phyloP scores from a whole-genome alignment of 2,329 filamentous ascomycete species.

The Neofusicoccum kwambonambiense region DNA sequence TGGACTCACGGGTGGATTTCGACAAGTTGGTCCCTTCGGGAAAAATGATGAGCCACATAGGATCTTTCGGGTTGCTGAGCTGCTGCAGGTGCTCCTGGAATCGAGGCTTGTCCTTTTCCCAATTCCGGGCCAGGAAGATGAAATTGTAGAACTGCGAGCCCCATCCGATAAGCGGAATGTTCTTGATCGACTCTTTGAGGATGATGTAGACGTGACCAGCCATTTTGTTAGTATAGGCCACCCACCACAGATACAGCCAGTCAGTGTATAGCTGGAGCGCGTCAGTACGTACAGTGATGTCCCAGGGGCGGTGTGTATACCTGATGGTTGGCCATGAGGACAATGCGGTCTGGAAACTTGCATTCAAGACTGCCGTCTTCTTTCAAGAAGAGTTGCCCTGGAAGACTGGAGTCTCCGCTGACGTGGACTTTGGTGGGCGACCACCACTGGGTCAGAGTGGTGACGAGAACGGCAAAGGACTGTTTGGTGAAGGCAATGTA shows the following conservation, averaged over 20 bases:
- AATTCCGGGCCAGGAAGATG: constrained; percentile 89
- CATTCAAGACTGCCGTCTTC: constrained; percentile 73
- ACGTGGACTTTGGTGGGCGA: constrained; percentile 79
- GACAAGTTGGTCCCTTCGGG: constrained; percentile 85
- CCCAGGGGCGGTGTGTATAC: constrained; percentile 14
- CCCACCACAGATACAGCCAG: constrained; percentile 93
- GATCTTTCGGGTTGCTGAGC: constrained; percentile 67
- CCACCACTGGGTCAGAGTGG: constrained; percentile 82
- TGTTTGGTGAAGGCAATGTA: constrained; percentile 88
- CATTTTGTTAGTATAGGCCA: constrained; percentile 80
- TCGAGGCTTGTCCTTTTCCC: constrained; percentile 75
- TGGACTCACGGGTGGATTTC: constrained; percentile 66
- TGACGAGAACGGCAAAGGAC: constrained; percentile 75
- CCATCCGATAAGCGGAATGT: constrained; percentile 74
- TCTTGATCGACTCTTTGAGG: constrained; percentile 81
- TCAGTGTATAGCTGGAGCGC: constrained; percentile 72
- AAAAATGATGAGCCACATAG: constrained; percentile 89
- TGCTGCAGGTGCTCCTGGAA: constrained; percentile 71
- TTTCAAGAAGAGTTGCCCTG: constrained; percentile 69
- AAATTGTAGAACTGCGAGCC: constrained; percentile 86
- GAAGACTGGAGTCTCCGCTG: constrained; percentile 78
- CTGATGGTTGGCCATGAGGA: constrained; percentile 86
- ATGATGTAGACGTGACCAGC: constrained; percentile 89
- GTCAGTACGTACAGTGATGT: constrained; percentile 6
- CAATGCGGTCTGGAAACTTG: constrained; percentile 75